Percentiles rank a stretch among this genome's conserved stretches.
Conservation (phyloP, 75 land plant genomes). For the Isoetes taiwanensis region DNA sequence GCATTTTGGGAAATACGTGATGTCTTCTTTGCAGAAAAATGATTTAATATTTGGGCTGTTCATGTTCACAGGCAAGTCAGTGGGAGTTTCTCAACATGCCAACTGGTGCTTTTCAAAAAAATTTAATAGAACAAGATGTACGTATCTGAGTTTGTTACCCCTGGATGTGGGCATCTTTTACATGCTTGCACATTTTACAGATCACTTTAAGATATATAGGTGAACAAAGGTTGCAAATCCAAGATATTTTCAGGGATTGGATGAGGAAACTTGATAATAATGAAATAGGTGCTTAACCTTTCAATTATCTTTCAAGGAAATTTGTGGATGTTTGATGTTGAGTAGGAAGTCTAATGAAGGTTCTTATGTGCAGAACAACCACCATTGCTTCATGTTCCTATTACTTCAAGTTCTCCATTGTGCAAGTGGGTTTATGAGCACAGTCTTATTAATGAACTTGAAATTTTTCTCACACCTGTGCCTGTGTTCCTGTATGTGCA, state of each 20-base stretch:
- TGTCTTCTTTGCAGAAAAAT: too few species aligned
- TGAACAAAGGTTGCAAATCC: slow-evolving; percentile 31
- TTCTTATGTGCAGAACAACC: slow-evolving; percentile 22
- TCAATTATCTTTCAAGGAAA: background rate
- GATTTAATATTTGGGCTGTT: too few species aligned
- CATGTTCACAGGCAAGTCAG: slow-evolving; percentile 27
- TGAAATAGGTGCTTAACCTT: slow-evolving; percentile 27
- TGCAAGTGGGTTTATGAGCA: slow-evolving; percentile 34
- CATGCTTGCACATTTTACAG: slow-evolving; percentile 20
- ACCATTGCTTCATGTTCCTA: slow-evolving; percentile 23
- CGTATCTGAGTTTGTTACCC: background rate
- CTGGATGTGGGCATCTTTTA: background rate
- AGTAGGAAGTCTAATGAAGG: background rate
- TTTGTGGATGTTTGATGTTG: background rate
- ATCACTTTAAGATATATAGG: slow-evolving; percentile 40
- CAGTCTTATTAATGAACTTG: background rate
- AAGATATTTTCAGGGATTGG: slow-evolving; percentile 44
- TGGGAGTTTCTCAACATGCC: slow-evolving; percentile 29
- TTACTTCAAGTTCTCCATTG: slow-evolving; percentile 25
- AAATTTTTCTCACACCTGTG: background rate
- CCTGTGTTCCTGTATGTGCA: slow-evolving; percentile 14
- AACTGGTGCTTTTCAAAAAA: slow-evolving; percentile 21
- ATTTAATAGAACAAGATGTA: slow-evolving; percentile 46
- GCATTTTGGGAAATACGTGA: too few species aligned
- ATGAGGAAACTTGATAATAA: slow-evolving; percentile 24